phyloP scores from a whole-genome alignment of 73 alveolate species.

The Breviolum minutum region DNA sequence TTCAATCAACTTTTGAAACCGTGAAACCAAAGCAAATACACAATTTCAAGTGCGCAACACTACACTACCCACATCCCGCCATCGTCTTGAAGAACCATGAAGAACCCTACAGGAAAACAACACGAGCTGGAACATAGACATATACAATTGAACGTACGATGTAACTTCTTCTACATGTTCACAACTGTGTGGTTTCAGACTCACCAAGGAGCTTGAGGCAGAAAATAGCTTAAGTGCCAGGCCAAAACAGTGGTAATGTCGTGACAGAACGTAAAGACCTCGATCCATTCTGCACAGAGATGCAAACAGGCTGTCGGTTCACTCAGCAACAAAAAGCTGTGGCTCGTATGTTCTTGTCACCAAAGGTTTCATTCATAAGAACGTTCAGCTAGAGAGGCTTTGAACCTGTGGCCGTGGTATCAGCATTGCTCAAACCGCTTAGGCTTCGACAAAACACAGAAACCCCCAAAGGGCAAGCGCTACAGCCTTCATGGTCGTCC shows the following conservation, averaged over 20 bases:
- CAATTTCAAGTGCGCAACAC: too few species aligned
- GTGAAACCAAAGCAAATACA: too few species aligned
- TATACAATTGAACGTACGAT: too few species aligned
- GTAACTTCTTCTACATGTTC: not conserved
- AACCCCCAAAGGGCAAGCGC: not conserved
- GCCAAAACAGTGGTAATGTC: conserved; percentile 21
- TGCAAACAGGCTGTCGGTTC: not conserved
- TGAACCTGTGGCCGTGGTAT: too few species aligned
- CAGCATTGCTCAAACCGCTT: not conserved
- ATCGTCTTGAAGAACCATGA: too few species aligned
- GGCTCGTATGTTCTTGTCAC: not conserved
- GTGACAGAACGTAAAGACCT: conserved; percentile 23
- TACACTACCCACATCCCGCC: too few species aligned
- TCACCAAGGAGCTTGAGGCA: not conserved
- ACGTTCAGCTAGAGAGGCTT: not conserved
- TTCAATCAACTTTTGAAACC: too few species aligned
- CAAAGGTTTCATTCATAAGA: not conserved
- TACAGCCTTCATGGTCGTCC: not conserved
- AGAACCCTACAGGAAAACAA: too few species aligned
- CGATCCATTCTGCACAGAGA: too few species aligned
- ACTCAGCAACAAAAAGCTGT: not conserved
- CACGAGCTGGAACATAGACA: too few species aligned
- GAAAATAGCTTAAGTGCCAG: not conserved
- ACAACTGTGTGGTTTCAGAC: not conserved
- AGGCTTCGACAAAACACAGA: not conserved